Evolutionary conservation across 805 yeast species (phyloP).

Genomic region (Grigorovia yakushimaensis): DNA sequence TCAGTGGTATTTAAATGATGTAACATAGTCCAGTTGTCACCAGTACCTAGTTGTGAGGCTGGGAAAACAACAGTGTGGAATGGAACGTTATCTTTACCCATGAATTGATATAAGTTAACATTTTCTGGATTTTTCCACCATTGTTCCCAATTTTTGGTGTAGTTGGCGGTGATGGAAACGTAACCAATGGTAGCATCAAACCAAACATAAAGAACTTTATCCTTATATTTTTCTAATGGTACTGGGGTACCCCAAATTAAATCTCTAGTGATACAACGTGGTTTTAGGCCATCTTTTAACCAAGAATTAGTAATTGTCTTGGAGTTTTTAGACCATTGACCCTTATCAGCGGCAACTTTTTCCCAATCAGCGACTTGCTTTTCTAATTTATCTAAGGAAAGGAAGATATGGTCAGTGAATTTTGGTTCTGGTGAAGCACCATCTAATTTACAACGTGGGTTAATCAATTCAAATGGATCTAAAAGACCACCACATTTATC

Average conservation of each 20-base stretch:
- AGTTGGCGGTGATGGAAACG: slow-evolving; percentile 90
- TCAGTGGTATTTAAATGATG: slow-evolving; percentile 92
- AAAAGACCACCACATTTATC: slow-evolving; percentile 87
- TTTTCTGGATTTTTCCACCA: slow-evolving; percentile 97
- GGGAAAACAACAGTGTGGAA: slow-evolving; percentile 99
- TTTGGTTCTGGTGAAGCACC: slow-evolving; percentile 69
- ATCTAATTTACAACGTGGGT: slow-evolving; percentile 94
- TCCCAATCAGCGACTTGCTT: slow-evolving; percentile 67
- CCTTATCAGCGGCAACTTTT: slow-evolving; percentile 52
- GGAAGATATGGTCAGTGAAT: slow-evolving; percentile 76
- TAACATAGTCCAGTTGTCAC: slow-evolving; percentile 80
- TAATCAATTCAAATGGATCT: slow-evolving; percentile 85
- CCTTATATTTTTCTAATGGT: slow-evolving; percentile 74
- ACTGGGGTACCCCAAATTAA: slow-evolving; percentile 98
- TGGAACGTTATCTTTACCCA: slow-evolving; percentile 99
- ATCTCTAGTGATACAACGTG: slow-evolving; percentile 96
- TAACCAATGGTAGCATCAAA: slow-evolving; percentile 98
- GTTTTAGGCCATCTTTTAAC: slow-evolving; percentile 86
- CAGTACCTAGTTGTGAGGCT: slow-evolving; percentile 79
- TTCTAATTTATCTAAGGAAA: slow-evolving; percentile 77
- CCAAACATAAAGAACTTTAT: slow-evolving; percentile 96
- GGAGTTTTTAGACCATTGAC: slow-evolving; percentile 88
- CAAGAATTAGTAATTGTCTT: slow-evolving; percentile 83
- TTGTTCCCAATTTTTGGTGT: slow-evolving; percentile 64
- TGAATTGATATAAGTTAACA: slow-evolving; percentile 85